A percentile compares a stretch with the other conserved stretches of the same genome.
These are phyloP conservation scores for Calonectria naviculata DNA, from an alignment of 2,329 filamentous ascomycete genomes.

Conservation along the genomic window DNA sequence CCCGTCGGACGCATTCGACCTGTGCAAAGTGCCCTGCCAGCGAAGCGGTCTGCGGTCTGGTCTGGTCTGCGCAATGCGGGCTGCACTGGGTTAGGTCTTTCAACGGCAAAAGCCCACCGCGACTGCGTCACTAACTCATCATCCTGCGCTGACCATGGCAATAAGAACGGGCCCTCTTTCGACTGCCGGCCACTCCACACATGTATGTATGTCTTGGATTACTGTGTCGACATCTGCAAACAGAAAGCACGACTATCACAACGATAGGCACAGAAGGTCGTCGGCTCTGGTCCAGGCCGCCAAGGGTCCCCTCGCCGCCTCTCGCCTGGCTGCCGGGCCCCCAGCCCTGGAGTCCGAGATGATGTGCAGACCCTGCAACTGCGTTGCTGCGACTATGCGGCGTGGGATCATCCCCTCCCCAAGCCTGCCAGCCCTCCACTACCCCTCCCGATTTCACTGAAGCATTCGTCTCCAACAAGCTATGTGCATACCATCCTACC, in stretches of 20 bases:
- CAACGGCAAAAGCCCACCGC: constrained; percentile 17
- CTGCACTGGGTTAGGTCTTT: constrained; percentile 26
- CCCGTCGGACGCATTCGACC: constrained; percentile 22
- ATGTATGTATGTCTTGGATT: constrained; percentile 9
- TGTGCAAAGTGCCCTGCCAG: constrained; percentile 26
- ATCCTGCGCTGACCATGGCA: constrained; percentile 3
- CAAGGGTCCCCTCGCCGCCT: constrained; percentile 20
- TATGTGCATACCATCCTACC: constrained; percentile 19
- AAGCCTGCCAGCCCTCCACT: constrained; percentile 10
- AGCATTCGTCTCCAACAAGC: constrained; percentile 20
- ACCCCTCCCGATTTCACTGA: constrained; percentile 9
- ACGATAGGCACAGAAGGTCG: neutral
- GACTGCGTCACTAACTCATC: constrained; percentile 14
- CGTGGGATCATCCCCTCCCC: constrained; percentile 27
- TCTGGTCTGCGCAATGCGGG: constrained; percentile 24
- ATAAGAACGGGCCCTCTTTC: constrained; percentile 4
- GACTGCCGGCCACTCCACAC: constrained; percentile 7
- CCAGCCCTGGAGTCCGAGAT: constrained; percentile 33
- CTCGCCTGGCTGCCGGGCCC: constrained; percentile 18
- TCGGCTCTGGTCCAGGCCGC: neutral
- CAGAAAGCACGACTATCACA: neutral
- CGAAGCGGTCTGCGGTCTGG: constrained; percentile 27
- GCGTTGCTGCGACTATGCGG: constrained; percentile 36
- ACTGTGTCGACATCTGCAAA: neutral
- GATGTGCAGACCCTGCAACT: constrained; percentile 43